Conservation (phyloP, 129 eudicot genomes). For the Tanacetum coccineum region DNA sequence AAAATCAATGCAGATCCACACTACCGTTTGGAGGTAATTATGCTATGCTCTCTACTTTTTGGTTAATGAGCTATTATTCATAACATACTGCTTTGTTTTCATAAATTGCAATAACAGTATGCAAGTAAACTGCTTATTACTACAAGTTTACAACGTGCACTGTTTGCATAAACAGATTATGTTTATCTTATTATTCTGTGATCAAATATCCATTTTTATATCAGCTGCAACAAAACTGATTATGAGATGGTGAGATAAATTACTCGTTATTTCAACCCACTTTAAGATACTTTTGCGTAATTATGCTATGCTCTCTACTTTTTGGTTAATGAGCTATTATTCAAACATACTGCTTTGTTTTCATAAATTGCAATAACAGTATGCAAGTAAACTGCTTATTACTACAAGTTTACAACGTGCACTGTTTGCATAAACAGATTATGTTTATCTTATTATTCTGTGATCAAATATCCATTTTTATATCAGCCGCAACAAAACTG, state of each 20-base stretch:
- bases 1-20: slow-evolving; percentile 76
- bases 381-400: background rate
- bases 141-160: background rate
- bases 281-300: slow-evolving; percentile 23
- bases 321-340: background rate
- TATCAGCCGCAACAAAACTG: background rate
- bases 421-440: background rate
- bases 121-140: background rate
- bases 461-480: background rate
- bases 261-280: background rate
- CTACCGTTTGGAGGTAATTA: slow-evolving; percentile 63
- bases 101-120: slow-evolving; percentile 1
- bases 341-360: slow-evolving; percentile 1
- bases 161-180: background rate
- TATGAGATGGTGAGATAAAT: background rate
- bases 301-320: slow-evolving; percentile 15
- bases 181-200: background rate
- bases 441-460: background rate
- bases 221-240: background rate
- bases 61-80: background rate
- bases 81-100: slow-evolving; percentile 4
- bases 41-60: slow-evolving; percentile 10
- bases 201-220: background rate
- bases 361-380: background rate
- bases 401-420: background rate